Evolutionary conservation across 2,329 filamentous ascomycete genomes (phyloP).

Genomic region (Emmonsiellopsis sp.): DNA sequence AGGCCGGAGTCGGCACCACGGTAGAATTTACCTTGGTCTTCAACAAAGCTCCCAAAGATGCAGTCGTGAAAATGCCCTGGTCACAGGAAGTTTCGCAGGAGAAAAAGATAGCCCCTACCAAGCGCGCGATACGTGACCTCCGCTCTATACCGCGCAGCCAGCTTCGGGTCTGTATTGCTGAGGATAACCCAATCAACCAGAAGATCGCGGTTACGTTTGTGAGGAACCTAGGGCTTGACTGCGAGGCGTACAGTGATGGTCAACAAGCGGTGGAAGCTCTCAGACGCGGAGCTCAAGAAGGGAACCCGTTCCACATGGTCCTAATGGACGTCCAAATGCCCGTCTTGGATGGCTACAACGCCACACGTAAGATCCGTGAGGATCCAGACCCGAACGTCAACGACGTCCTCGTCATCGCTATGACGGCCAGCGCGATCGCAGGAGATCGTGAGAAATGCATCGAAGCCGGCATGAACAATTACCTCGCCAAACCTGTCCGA

Average conservation of each 20-base stretch:
- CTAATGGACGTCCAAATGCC: conserved; percentile 98
- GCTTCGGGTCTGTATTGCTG: conserved; percentile 81
- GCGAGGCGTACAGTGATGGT: conserved; percentile 85
- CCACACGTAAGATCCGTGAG: conserved; percentile 70
- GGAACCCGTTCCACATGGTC: conserved; percentile 74
- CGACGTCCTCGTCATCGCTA: conserved; percentile 84
- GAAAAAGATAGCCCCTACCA: conserved; percentile 34
- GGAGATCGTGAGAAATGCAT: conserved; percentile 91
- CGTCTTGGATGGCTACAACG: conserved; percentile 83
- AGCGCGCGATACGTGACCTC: conserved; percentile 52
- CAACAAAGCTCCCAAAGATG: conserved; percentile 60
- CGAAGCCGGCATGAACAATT: conserved; percentile 97
- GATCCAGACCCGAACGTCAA: conserved; percentile 68
- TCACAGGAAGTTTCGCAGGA: conserved; percentile 35
- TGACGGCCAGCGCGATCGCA: conserved; percentile 92
- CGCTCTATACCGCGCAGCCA: conserved; percentile 65
- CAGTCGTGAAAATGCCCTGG: conserved; percentile 49
- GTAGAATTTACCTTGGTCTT: conserved; percentile 78
- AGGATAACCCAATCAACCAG: conserved; percentile 92
- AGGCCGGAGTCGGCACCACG: conserved; percentile 50
- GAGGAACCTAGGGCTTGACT: conserved; percentile 72
- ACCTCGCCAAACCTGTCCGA: conserved; percentile 89
- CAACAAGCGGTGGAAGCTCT: conserved; percentile 79
- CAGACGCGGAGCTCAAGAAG: conserved; percentile 60
- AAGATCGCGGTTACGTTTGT: conserved; percentile 90